Evolutionary conservation across 495 filamentous ascomycete species (phyloP).

Genomic region (Darksidea phi): DNA sequence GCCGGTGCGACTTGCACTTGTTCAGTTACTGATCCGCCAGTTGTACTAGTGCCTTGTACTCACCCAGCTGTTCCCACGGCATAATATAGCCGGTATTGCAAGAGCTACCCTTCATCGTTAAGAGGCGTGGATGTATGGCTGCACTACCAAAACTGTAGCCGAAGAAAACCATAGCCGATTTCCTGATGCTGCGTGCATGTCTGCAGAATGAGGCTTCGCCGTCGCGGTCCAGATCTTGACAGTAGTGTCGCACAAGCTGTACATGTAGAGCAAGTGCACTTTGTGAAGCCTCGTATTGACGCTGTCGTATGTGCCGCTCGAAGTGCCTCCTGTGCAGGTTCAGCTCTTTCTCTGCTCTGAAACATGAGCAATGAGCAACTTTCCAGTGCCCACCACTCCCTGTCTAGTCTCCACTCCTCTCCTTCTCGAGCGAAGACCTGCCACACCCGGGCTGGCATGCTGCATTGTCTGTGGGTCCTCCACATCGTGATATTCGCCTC

Average conservation of each 20-base stretch:
- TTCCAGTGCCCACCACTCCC: background rate
- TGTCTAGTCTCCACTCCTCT: background rate
- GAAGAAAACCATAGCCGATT: constrained; percentile 1
- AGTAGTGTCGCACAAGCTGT: constrained; percentile 15
- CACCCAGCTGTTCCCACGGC: background rate
- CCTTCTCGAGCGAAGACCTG: background rate
- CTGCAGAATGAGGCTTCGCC: constrained; percentile 13
- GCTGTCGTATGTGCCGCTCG: background rate
- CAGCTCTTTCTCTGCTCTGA: background rate
- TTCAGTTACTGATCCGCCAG: constrained; percentile 15
- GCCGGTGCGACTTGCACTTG: constrained; percentile 13
- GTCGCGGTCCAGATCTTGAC: constrained; percentile 17
- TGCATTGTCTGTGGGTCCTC: background rate
- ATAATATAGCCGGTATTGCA: background rate
- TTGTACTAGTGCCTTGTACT: constrained; percentile 10
- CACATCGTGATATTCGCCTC: constrained; percentile 5
- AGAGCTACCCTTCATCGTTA: background rate
- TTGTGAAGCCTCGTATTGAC: background rate
- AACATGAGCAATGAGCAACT: background rate
- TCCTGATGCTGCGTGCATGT: background rate
- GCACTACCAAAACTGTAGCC: constrained; percentile 3
- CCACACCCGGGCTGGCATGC: background rate
- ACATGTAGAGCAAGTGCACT: background rate
- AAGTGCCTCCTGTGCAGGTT: background rate
- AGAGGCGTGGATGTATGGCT: constrained; percentile 9